Evolutionary conservation across 2,329 filamentous ascomycete genomes (phyloP), one percentile per base, ranked within the genome.

Genomic region (Colletotrichum sp.): DNA sequence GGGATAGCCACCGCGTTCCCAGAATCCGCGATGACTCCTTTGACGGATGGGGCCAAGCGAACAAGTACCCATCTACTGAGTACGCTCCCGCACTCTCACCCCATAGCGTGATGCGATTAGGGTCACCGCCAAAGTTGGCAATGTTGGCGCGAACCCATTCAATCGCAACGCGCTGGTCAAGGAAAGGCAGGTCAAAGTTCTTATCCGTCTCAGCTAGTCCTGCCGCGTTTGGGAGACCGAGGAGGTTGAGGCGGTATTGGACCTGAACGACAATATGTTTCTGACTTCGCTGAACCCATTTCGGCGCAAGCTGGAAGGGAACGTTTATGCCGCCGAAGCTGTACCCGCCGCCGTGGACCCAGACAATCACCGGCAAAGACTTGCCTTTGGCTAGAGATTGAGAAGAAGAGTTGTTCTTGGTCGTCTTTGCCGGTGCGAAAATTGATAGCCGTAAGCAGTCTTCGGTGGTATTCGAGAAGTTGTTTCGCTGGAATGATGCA

Each of bases 161-260:
- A 1, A 90, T 81, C 0, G 87, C 88, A 3, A 83, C 76, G 3
- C 88, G 86, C 78, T 91, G 89, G 78, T 92, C 89, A 89, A 89
- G 0, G 12, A 61, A 32, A 21, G 58, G 28, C 30, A 36, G 28
- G n/a, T 61, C 32, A 0, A 36, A 32, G 32, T 61, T 61, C 30
- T 36, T 21, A 2, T 32, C 6, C 1, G 10, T 32, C 58, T 61
- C 58, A 6, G n/a, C 58, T 9, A 61, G 58, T 21, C 58, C 58
- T 15, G 58, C 58, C 13, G 58, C 58, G 2, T 61, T 61, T 13
- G 58, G 58, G 28, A 61, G n/a, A 21, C 58, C 58, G 18, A 61
- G 58, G 3, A 61, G 58, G 18, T 61, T 61, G 18, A 61, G 58
- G 0, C 58, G 58, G 28, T 61, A 61, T 32, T 61, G 58, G 12